These are phyloP conservation scores for Globisporangium irregulare DNA, from an alignment of 352 stramenopile genomes.

Conservation along the genomic window DNA sequence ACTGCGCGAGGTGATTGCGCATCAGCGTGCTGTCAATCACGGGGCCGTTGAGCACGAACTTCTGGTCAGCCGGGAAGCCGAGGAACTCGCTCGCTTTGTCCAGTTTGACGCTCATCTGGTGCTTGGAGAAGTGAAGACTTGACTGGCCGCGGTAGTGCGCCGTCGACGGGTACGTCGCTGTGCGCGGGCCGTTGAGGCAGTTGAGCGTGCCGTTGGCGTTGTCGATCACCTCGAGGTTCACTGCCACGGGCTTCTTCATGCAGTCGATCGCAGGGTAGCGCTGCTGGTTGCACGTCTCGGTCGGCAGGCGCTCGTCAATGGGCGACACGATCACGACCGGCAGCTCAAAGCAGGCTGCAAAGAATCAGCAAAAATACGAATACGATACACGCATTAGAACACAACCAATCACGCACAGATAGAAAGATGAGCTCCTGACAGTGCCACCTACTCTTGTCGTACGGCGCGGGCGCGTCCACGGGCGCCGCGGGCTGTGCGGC, in stretches of 20 bases:
- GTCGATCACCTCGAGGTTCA: slow-evolving; percentile 63
- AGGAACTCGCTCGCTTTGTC: slow-evolving; percentile 39
- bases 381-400: background rate
- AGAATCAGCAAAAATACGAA: background rate
- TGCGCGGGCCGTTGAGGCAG: slow-evolving; percentile 44
- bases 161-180: slow-evolving; percentile 41
- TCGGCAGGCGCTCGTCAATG: slow-evolving; percentile 51
- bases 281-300: slow-evolving; percentile 66
- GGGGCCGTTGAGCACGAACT: slow-evolving; percentile 75
- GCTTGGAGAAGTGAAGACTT: slow-evolving; percentile 75
- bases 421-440: background rate
- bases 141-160: slow-evolving; percentile 78
- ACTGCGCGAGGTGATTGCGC: slow-evolving; percentile 80
- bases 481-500: background rate
- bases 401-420: background rate
- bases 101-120: slow-evolving; percentile 76
- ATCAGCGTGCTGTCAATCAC: slow-evolving; percentile 69
- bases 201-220: slow-evolving; percentile 49
- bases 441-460: slow-evolving; percentile 13
- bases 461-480: background rate
- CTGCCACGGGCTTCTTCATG: slow-evolving; percentile 51
- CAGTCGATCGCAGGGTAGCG: slow-evolving; percentile 66
- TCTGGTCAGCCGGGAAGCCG: slow-evolving; percentile 56
- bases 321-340: slow-evolving; percentile 66
- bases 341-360: slow-evolving; percentile 59